These are phyloP conservation scores for Noccaea bulbosa DNA, from an alignment of 345 rosid species.

Conservation along the genomic window DNA sequence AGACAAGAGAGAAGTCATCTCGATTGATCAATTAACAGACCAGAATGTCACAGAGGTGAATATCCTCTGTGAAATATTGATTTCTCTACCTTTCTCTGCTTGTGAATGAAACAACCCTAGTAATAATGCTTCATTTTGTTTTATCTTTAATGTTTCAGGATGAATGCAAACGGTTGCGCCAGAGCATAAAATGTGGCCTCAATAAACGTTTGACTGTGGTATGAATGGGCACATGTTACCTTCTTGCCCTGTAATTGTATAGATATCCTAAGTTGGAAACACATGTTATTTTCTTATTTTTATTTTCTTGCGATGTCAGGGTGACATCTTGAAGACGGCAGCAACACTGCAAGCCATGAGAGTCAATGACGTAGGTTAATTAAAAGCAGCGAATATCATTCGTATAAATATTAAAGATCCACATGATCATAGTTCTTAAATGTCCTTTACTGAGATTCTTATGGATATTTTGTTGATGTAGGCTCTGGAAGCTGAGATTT, in stretches of 20 bases:
- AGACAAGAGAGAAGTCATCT: constrained; percentile 71
- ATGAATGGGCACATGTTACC: constrained; percentile 36
- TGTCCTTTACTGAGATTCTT: constrained; percentile 18
- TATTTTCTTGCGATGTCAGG: constrained; percentile 51
- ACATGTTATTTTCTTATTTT: constrained; percentile 16
- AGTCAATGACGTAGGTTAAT: constrained; percentile 66
- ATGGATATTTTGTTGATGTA: constrained; percentile 40
- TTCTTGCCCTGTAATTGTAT: constrained; percentile 17
- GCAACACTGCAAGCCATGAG: constrained; percentile 62
- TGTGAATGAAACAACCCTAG: constrained; percentile 14
- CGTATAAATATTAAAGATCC: constrained; percentile 28
- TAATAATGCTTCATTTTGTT: neutral
- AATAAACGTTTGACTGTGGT: constrained; percentile 75
- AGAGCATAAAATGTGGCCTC: constrained; percentile 75
- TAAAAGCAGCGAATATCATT: constrained; percentile 13
- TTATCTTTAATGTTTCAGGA: constrained; percentile 56
- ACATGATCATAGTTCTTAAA: constrained; percentile 7
- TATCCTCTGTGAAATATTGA: constrained; percentile 23
- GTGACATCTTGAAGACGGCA: constrained; percentile 77
- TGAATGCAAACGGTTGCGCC: constrained; percentile 71
- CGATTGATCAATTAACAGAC: constrained; percentile 76
- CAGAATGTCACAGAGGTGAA: constrained; percentile 90
- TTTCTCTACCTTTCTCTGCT: constrained; percentile 22
- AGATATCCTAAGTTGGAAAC: constrained; percentile 12
- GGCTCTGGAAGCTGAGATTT: constrained; percentile 74